Percentiles rank a stretch among this genome's conserved stretches.
Conservation (phyloP, 2,329 filamentous ascomycete species). For the Verruconis gallopava region DNA sequence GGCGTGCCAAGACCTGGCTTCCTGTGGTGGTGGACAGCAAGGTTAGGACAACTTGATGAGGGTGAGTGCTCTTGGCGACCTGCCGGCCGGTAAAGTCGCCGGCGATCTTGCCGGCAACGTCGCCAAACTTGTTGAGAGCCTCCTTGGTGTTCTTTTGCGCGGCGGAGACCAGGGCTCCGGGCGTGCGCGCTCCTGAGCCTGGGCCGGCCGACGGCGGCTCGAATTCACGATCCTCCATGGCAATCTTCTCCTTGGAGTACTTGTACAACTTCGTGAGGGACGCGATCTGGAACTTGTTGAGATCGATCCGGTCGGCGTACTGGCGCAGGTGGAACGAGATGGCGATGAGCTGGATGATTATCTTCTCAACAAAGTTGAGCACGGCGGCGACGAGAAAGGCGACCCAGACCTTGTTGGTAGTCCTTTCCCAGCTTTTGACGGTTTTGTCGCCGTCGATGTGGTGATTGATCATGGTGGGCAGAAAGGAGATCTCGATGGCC, state of each 20-base stretch:
- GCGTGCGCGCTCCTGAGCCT: constrained; percentile 55
- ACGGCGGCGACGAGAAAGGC: constrained; percentile 66
- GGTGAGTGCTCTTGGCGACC: constrained; percentile 57
- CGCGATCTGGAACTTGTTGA: constrained; percentile 82
- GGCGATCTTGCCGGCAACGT: constrained; percentile 73
- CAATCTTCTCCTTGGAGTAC: constrained; percentile 51
- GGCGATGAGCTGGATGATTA: constrained; percentile 88
- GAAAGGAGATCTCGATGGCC: constrained; percentile 71
- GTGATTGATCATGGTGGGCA: constrained; percentile 64
- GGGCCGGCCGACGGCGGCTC: constrained; percentile 35
- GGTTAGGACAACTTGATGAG: constrained; percentile 70
- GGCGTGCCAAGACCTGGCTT: constrained; percentile 72
- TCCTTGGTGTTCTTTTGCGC: constrained; percentile 62
- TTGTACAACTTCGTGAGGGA: constrained; percentile 51
- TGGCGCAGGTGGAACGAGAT: constrained; percentile 86
- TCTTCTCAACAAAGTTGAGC: constrained; percentile 81
- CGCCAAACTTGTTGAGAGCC: constrained; percentile 67
- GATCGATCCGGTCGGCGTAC: constrained; percentile 78
- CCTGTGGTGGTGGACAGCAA: constrained; percentile 60
- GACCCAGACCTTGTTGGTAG: constrained; percentile 76
- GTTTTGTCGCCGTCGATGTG: constrained; percentile 39
- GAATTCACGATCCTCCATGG: constrained; percentile 64
- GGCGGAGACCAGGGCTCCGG: constrained; percentile 54
- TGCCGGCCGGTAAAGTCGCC: constrained; percentile 79
- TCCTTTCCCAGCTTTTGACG: constrained; percentile 55